Evolutionary conservation across 176 grass and related monocot species (phyloP).

Genomic region (Musa troglodytarum): DNA sequence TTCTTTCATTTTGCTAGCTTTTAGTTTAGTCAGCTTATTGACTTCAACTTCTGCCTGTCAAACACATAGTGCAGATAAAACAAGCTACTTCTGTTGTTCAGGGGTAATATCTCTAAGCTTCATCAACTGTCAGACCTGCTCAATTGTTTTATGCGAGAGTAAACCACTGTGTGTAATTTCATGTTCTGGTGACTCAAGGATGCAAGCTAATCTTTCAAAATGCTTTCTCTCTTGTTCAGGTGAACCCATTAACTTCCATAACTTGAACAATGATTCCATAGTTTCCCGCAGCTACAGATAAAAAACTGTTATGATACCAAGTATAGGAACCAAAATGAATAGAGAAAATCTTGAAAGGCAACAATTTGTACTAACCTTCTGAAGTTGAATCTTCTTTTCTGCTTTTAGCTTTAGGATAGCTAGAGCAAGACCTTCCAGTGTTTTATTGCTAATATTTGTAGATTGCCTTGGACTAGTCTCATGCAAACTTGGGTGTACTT

Average conservation of each 20-base stretch:
- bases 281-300: slow-evolving; percentile 66
- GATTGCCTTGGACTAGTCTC: slow-evolving; percentile 53
- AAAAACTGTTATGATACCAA: neutral
- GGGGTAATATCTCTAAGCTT: neutral
- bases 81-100: neutral
- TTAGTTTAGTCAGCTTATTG: slow-evolving; percentile 67
- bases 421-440: slow-evolving; percentile 61
- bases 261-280: slow-evolving; percentile 60
- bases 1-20: slow-evolving; percentile 80
- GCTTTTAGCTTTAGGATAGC: slow-evolving; percentile 61
- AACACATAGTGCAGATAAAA: slow-evolving; percentile 15
- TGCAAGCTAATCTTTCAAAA: slow-evolving; percentile 52
- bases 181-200: slow-evolving; percentile 57
- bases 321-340: neutral
- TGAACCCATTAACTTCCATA: slow-evolving; percentile 93
- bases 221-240: slow-evolving; percentile 62
- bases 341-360: slow-evolving; percentile 10
- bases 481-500: slow-evolving; percentile 90
- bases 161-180: slow-evolving; percentile 45
- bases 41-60: slow-evolving; percentile 64
- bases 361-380: slow-evolving; percentile 48
- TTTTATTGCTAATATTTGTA: slow-evolving; percentile 74
- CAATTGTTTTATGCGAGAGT: slow-evolving; percentile 65
- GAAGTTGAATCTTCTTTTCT: slow-evolving; percentile 54
- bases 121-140: slow-evolving; percentile 47